Evolutionary conservation across 1,284 basidiomycete species (phyloP).

Genomic region (Phylloporus gajari): DNA sequence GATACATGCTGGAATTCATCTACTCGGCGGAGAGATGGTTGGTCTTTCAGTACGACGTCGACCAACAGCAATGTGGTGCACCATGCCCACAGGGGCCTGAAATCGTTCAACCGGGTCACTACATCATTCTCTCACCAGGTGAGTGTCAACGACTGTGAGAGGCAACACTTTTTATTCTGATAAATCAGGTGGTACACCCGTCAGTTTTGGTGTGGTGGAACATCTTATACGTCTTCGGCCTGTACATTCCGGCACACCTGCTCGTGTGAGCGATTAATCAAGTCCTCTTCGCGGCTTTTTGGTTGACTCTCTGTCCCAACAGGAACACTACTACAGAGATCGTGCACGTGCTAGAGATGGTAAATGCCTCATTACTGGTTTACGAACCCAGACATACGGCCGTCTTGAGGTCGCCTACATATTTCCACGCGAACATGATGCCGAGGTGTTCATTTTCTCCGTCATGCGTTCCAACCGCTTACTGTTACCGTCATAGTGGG

Average conservation of each 20-base stretch:
- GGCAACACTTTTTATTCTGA: too few species aligned
- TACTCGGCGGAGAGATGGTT: too few species aligned
- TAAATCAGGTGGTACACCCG: neutral
- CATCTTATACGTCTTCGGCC: neutral
- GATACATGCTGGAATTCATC: too few species aligned
- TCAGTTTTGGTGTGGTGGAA: neutral
- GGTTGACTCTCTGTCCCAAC: neutral
- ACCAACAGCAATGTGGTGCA: neutral
- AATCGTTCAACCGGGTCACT: neutral
- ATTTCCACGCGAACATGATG: conserved; percentile 31
- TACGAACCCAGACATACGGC: conserved; percentile 23
- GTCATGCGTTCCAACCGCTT: neutral
- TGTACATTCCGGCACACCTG: neutral
- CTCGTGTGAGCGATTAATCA: neutral
- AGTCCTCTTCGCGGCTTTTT: neutral
- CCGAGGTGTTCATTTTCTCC: conserved; percentile 23
- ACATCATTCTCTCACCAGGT: neutral
- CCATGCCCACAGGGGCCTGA: neutral
- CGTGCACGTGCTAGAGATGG: conserved; percentile 14
- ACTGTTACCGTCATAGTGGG: conserved; percentile 22
- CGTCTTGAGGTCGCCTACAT: conserved; percentile 33
- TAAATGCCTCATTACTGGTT: conserved; percentile 30
- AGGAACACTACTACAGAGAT: neutral
- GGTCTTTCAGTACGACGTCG: neutral
- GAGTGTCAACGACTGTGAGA: neutral